Evolutionary conservation across 768 basidiomycete genomes (phyloP), one percentile per base, ranked within the genome.

Genomic region (Termitomyces sp.): DNA sequence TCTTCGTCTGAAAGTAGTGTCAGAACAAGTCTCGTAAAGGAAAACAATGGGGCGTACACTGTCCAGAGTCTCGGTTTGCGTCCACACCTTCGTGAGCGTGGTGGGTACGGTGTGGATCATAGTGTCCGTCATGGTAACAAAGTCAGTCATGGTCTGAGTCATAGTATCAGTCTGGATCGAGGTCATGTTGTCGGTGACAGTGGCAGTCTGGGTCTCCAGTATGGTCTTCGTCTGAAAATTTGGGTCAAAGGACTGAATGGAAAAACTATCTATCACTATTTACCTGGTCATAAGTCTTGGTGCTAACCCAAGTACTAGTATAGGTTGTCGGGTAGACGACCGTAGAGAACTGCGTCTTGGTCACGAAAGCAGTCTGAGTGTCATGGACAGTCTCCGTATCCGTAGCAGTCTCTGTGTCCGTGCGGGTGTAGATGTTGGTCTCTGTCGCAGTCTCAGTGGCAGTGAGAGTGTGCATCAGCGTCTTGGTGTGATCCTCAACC

Each of bases 371-470:
- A 28, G 84, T 86, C 70, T 74, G 64, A n/a, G 80, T 86, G 65
- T 81, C 71, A 62, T 75, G 74, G 53, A 78, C 58, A 35, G 80
- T 81, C 62, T 72, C 35, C 20, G 81, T 81, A 38, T 76, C 78
- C 22, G 78, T 79, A 55, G 79, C 70, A 38, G 79, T 80, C 69
- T 71, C 45, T 2, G 80, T 81, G 43, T 70, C 65, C 28, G 78
- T 81, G 63, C 73, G 66, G 41, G 84, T 80, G 72, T 84, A 81
- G 63, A 80, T 68, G 63, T 81, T 79, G 63, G 79, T 74, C 67
- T 77, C 71, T 18, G 84, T 87, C 71, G 69, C 70, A 5, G 82
- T 85, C 71, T 84, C 78, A 36, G 86, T 87, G 13, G 82, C 81
- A 56, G 86, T 88, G 62, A 81, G 65, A 47, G 84, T 85, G 65